Conservation (phyloP, 495 filamentous ascomycete species). For the Podospora pseudopauciseta region DNA sequence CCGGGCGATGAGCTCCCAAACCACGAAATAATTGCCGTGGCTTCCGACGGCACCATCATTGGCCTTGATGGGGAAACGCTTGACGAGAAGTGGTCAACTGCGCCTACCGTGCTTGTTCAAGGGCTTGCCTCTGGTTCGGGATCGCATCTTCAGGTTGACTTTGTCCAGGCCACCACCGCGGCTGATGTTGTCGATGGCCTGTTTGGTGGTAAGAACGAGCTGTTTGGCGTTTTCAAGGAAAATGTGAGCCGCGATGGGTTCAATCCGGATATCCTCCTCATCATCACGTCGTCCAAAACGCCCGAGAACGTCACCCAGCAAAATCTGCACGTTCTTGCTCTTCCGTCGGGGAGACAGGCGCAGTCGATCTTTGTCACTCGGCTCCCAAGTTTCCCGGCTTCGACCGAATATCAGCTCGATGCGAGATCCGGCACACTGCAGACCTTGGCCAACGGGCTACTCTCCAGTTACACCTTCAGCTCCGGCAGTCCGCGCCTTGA, state of each 20-base stretch:
- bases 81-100: slow-evolving; percentile 38
- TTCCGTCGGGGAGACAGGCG: slow-evolving; percentile 32
- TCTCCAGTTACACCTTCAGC: slow-evolving; percentile 52
- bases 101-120: slow-evolving; percentile 34
- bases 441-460: slow-evolving; percentile 40
- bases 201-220: slow-evolving; percentile 38
- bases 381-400: slow-evolving; percentile 20
- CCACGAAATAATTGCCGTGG: slow-evolving; percentile 38
- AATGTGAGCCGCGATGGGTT: slow-evolving; percentile 37
- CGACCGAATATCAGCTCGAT: slow-evolving; percentile 49
- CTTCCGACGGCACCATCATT: slow-evolving; percentile 37
- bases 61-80: slow-evolving; percentile 42
- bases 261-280: slow-evolving; percentile 47
- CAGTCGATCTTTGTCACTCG: slow-evolving; percentile 28
- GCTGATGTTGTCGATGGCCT: slow-evolving; percentile 45
- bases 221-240: slow-evolving; percentile 38
- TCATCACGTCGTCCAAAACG: slow-evolving; percentile 35
- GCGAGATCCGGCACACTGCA: slow-evolving; percentile 54
- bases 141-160: slow-evolving; percentile 36
- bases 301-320: slow-evolving; percentile 19
- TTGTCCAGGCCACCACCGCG: slow-evolving; percentile 34
- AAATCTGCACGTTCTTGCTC: slow-evolving; percentile 46
- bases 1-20: slow-evolving; percentile 11
- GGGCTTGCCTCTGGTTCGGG: slow-evolving; percentile 32
- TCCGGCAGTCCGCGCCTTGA: slow-evolving; percentile 45